Conservation (phyloP, 352 stramenopile species). For the Globisporangium splendens region DNA sequence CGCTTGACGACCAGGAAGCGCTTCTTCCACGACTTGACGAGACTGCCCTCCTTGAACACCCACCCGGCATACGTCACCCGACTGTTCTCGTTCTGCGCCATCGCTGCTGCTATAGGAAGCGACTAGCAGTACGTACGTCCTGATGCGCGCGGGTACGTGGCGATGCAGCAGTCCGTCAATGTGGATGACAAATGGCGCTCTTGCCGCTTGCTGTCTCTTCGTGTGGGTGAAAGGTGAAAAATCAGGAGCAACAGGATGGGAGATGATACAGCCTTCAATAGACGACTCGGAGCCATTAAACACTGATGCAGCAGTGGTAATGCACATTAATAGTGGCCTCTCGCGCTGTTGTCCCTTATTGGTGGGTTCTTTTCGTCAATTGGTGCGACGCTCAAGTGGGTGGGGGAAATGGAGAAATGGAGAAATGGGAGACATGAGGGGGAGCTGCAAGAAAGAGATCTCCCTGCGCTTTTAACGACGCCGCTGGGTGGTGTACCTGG, state of each 20-base stretch:
- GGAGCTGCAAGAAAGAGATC: too few relatives aligned
- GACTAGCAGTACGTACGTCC: neutral
- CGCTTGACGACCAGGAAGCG: conserved; percentile 79
- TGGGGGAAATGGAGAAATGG: too few relatives aligned
- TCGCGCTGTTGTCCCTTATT: too few relatives aligned
- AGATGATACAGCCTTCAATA: neutral
- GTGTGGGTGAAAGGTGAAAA: neutral
- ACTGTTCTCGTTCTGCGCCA: conserved; percentile 18
- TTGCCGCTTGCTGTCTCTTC: neutral
- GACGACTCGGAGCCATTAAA: neutral
- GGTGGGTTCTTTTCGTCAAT: too few relatives aligned
- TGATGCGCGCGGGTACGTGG: neutral
- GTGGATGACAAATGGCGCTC: neutral
- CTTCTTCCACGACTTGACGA: conserved; percentile 84
- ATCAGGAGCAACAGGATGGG: neutral
- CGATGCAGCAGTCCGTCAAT: neutral
- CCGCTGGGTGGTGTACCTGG: too few relatives aligned
- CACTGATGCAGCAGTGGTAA: too few relatives aligned
- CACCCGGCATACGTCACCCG: conserved; percentile 69
- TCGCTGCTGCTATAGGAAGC: neutral
- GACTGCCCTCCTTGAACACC: conserved; percentile 76
- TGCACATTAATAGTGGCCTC: too few relatives aligned
- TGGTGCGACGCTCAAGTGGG: too few relatives aligned
- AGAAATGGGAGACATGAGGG: too few relatives aligned
- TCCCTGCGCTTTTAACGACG: too few relatives aligned